Conservation (phyloP, 208 protist species). For the Acanthamoeba culbertsoni region DNA sequence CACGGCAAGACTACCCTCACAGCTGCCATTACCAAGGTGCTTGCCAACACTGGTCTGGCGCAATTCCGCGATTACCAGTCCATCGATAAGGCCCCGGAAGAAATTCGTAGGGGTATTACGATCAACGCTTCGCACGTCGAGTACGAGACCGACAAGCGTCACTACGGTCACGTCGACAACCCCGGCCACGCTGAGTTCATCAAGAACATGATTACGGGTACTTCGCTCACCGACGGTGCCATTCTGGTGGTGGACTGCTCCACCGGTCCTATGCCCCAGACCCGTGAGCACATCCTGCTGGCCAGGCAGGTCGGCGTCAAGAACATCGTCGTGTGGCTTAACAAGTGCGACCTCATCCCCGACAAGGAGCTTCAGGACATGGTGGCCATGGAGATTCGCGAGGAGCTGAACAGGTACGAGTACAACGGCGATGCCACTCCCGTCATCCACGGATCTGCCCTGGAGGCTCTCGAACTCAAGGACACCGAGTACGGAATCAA, state of each 20-base stretch:
- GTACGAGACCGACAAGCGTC: slow-evolving; percentile 85
- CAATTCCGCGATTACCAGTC: slow-evolving; percentile 83
- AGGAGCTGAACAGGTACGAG: slow-evolving; percentile 86
- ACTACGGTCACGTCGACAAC: slow-evolving; percentile 92
- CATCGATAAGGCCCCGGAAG: slow-evolving; percentile 90
- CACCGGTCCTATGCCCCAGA: slow-evolving; percentile 99
- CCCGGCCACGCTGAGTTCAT: slow-evolving; percentile 91
- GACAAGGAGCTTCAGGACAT: slow-evolving; percentile 82
- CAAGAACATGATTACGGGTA: slow-evolving; percentile 91
- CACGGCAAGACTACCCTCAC: slow-evolving; percentile 99
- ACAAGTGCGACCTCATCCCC: slow-evolving; percentile 92
- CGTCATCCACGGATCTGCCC: slow-evolving; percentile 92
- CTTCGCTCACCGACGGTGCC: slow-evolving; percentile 88
- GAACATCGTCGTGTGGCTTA: slow-evolving; percentile 97
- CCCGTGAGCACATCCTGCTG: slow-evolving; percentile 98
- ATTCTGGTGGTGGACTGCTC: slow-evolving; percentile 88
- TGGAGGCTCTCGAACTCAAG: slow-evolving; percentile 94
- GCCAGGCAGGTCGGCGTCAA: slow-evolving; percentile 96
- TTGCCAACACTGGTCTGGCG: slow-evolving; percentile 72
- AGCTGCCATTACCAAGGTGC: slow-evolving; percentile 94
- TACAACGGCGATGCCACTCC: slow-evolving; percentile 86
- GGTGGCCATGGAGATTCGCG: slow-evolving; percentile 97
- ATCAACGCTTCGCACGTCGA: slow-evolving; percentile 88
- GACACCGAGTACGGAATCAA: slow-evolving; percentile 84
- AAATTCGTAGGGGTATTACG: slow-evolving; percentile 89